Conservation (phyloP, 768 basidiomycete genomes). For the Hygrophoropsis aurantiaca region DNA sequence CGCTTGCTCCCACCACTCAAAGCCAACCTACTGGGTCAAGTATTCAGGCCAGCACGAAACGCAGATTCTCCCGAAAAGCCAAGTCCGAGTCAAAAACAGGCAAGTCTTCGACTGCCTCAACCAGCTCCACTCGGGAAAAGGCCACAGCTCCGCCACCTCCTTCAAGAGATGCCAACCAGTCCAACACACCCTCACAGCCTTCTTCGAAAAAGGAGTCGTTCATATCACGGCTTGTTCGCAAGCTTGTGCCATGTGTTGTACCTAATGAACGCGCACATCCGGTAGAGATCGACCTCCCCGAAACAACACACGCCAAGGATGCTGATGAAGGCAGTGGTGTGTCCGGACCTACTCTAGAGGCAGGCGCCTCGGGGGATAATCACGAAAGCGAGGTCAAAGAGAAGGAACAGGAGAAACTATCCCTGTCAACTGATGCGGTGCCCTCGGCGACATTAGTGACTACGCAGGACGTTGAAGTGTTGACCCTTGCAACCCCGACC, state of each 20-base stretch:
- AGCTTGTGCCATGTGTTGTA: constrained; percentile 67
- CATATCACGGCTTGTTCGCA: constrained; percentile 56
- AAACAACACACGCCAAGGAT: constrained; percentile 16
- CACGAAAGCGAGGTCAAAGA: constrained; percentile 25
- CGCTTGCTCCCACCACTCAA: constrained; percentile 42
- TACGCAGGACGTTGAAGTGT: constrained; percentile 35
- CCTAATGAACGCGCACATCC: constrained; percentile 47
- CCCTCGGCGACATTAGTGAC: constrained; percentile 17
- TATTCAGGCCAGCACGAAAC: constrained; percentile 20
- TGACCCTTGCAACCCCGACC: constrained; percentile 51
- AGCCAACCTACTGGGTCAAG: constrained; percentile 38
- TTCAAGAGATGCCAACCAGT: constrained; percentile 33
- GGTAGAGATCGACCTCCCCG: constrained; percentile 39
- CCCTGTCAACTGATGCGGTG: constrained; percentile 25
- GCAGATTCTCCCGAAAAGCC: constrained; percentile 30
- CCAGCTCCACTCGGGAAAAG: constrained; percentile 23
- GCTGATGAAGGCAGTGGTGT: constrained; percentile 17
- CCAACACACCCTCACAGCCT: constrained; percentile 32
- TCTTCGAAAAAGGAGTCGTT: constrained; percentile 50
- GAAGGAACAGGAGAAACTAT: constrained; percentile 39
- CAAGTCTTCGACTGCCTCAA: constrained; percentile 13
- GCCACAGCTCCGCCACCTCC: constrained; percentile 32
- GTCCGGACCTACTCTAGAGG: constrained; percentile 17
- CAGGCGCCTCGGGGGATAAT: constrained; percentile 28
- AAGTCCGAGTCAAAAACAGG: constrained; percentile 13